Percentiles rank a stretch among this genome's conserved stretches.
These are phyloP conservation scores for Phytophthora syringae DNA, from an alignment of 352 stramenopile genomes.

Conservation along the genomic window DNA sequence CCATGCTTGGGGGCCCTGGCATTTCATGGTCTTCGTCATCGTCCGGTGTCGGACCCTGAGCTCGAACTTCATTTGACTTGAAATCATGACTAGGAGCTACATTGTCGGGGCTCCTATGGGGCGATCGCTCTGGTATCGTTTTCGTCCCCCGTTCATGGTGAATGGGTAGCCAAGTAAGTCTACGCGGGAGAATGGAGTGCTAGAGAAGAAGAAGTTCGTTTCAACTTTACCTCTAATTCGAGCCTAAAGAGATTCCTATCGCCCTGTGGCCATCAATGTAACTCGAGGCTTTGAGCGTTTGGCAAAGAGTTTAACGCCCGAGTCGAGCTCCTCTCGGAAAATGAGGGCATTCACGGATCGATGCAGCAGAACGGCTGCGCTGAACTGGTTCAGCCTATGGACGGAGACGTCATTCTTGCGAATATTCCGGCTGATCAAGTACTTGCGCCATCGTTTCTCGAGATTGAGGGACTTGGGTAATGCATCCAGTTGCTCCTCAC, in stretches of 20 bases:
- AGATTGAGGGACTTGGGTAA: slow-evolving; percentile 57
- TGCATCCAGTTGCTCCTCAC: slow-evolving; percentile 55
- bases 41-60: slow-evolving; percentile 11
- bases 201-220: not conserved
- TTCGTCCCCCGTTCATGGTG: slow-evolving; percentile 8
- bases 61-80: slow-evolving; percentile 16
- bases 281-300: slow-evolving; percentile 22
- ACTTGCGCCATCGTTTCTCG: slow-evolving; percentile 68
- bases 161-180: not conserved
- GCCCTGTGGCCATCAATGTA: not conserved
- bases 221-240: slow-evolving; percentile 14
- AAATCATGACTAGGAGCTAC: not conserved
- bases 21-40: slow-evolving; percentile 14
- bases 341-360: slow-evolving; percentile 54
- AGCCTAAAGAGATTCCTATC: too few relatives aligned
- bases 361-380: slow-evolving; percentile 51
- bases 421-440: slow-evolving; percentile 54
- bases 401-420: slow-evolving; percentile 57
- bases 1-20: not conserved
- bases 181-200: too few relatives aligned
- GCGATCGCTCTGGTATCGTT: slow-evolving; percentile 10
- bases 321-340: slow-evolving; percentile 58
- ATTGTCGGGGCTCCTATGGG: slow-evolving; percentile 1
- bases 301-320: slow-evolving; percentile 47
- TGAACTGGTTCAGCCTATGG: slow-evolving; percentile 64